Conservation (phyloP, 345 rosid genomes). For the Raphanus sativus region DNA sequence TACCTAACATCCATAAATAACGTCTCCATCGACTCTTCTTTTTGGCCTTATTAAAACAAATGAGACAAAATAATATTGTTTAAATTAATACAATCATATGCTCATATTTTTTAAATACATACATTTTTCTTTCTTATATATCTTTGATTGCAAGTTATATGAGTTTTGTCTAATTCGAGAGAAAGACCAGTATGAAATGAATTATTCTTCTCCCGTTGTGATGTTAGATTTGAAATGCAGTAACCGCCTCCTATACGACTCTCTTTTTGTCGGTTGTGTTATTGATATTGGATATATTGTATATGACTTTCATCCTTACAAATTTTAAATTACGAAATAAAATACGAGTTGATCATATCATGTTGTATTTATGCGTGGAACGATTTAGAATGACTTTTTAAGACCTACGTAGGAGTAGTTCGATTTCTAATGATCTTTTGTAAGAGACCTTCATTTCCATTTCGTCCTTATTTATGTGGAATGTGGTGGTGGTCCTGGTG, state of each 20-base stretch:
- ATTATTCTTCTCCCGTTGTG: conserved; percentile 3
- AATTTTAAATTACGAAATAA: background rate
- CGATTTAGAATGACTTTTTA: background rate
- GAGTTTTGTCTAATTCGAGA: background rate
- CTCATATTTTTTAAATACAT: background rate
- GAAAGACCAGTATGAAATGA: conserved; percentile 20
- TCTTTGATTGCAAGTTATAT: conserved; percentile 21
- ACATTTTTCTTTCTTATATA: conserved; percentile 6
- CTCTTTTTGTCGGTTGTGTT: conserved; percentile 13
- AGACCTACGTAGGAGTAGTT: background rate
- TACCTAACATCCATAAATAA: conserved; percentile 35
- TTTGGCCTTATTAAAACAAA: conserved; percentile 30
- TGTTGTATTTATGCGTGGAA: background rate
- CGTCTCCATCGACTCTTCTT: conserved; percentile 30
- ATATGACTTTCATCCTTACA: background rate
- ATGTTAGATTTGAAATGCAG: background rate
- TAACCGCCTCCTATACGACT: conserved; percentile 9
- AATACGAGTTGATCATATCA: background rate
- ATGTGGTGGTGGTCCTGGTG: background rate
- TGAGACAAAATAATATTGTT: conserved; percentile 1
- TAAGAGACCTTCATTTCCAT: background rate
- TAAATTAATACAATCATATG: background rate
- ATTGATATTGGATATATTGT: background rate
- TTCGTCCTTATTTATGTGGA: background rate
- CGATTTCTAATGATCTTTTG: background rate